Conservation (phyloP, 2,329 filamentous ascomycete species). For the Akanthomyces muscarius region DNA sequence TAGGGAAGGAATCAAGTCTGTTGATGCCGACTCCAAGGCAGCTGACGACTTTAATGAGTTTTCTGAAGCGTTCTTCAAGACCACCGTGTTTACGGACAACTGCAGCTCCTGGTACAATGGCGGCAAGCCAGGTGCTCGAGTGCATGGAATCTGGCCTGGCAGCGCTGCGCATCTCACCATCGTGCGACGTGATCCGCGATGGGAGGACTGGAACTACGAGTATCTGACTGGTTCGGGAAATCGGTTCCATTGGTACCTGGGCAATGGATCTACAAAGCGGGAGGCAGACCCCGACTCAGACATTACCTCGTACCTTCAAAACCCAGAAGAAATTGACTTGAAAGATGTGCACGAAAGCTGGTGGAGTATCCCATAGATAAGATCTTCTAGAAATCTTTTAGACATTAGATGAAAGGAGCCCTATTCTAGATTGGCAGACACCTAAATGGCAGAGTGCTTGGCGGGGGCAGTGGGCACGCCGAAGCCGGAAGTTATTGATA, state of each 20-base stretch:
- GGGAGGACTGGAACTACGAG: slow-evolving; percentile 53
- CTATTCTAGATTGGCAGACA: no score
- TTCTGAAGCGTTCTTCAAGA: slow-evolving; percentile 51
- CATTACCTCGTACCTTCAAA: slow-evolving; percentile 59
- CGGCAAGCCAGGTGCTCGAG: slow-evolving; percentile 55
- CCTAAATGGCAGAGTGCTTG: background rate
- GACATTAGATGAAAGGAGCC: background rate
- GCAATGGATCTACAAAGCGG: slow-evolving; percentile 57
- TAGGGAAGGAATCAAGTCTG: slow-evolving; percentile 61
- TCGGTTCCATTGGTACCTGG: slow-evolving; percentile 57
- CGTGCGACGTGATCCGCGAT: slow-evolving; percentile 50
- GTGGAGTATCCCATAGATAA: slow-evolving; percentile 46
- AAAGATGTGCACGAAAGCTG: slow-evolving; percentile 63
- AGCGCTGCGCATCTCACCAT: slow-evolving; percentile 60
- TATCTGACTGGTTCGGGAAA: slow-evolving; percentile 42
- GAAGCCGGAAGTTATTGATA: background rate
- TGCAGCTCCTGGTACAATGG: slow-evolving; percentile 73
- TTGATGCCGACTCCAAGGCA: slow-evolving; percentile 53
- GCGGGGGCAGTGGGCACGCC: background rate
- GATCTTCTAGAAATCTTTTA: background rate
- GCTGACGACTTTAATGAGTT: slow-evolving; percentile 62
- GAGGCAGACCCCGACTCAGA: slow-evolving; percentile 50
- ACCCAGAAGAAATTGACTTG: slow-evolving; percentile 55
- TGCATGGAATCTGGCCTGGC: slow-evolving; percentile 68
- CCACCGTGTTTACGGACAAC: slow-evolving; percentile 54